phyloP scores from a whole-genome alignment of 108 stramenopile species.

The Cyclotella sp. region DNA sequence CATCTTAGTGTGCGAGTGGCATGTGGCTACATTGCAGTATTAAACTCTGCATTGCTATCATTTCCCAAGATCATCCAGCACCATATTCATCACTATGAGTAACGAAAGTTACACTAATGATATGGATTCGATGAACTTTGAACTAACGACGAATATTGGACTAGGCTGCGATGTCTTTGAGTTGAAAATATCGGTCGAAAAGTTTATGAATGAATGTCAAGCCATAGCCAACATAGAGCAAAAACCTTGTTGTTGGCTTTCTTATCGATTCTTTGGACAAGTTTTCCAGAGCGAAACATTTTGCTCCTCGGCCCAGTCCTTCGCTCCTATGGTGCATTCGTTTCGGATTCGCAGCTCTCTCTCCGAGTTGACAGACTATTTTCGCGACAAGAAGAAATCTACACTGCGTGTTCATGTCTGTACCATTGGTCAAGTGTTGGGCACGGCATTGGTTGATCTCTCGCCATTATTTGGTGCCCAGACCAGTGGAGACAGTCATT shows the following conservation, averaged over 20 bases:
- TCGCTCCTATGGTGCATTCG: constrained; percentile 25
- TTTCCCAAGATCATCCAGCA: no score
- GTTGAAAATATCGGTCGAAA: constrained; percentile 42
- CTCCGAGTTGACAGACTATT: constrained; percentile 28
- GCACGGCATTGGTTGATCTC: constrained; percentile 33
- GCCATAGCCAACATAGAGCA: constrained; percentile 1
- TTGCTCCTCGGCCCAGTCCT: neutral
- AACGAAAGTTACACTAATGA: neutral
- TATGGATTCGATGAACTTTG: neutral
- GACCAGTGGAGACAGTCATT: neutral
- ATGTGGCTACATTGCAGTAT: no score
- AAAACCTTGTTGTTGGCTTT: constrained; percentile 34
- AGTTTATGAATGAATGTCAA: constrained; percentile 16
- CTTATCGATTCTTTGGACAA: constrained; percentile 41
- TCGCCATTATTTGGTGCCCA: constrained; percentile 20
- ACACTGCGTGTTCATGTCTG: constrained; percentile 42
- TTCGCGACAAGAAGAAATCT: constrained; percentile 33
- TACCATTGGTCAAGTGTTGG: constrained; percentile 34
- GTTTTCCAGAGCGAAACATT: constrained; percentile 46
- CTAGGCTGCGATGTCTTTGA: constrained; percentile 26
- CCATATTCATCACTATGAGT: neutral
- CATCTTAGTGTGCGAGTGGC: no score
- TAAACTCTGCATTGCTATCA: no score
- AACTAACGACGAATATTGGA: constrained; percentile 1
- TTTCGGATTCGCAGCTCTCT: constrained; percentile 39